Evolutionary conservation across 352 stramenopile genomes (phyloP).

Genomic region (Stramenopiles sp.): DNA sequence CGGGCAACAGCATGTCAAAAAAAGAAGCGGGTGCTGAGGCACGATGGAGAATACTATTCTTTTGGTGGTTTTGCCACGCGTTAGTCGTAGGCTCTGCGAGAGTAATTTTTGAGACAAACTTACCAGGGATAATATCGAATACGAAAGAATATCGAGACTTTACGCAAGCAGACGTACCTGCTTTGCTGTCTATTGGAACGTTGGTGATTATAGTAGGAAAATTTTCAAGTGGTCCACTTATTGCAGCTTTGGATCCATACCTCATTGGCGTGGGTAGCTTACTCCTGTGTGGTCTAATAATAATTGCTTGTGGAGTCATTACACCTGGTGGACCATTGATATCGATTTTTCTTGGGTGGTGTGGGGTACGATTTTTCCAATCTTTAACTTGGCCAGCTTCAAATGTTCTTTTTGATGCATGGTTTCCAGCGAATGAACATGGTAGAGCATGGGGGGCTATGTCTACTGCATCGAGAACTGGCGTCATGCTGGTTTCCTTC

Average conservation of each 20-base stretch:
- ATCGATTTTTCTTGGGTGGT: slow-evolving; percentile 8
- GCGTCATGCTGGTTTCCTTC: slow-evolving; percentile 2
- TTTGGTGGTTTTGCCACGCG: slow-evolving; percentile 10
- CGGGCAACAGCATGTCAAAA: background rate
- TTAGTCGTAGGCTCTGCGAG: background rate
- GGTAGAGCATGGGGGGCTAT: background rate
- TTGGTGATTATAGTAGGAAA: slow-evolving; percentile 5
- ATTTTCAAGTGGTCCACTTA: slow-evolving; percentile 7
- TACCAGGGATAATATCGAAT: background rate
- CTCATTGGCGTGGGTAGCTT: background rate
- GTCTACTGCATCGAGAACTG: slow-evolving; percentile 10
- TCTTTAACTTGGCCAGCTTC: background rate
- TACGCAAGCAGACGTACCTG: background rate
- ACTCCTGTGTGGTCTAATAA: background rate
- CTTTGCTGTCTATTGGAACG: background rate
- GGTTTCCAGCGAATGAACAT: slow-evolving; percentile 8
- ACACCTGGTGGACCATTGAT: background rate
- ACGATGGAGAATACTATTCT: background rate
- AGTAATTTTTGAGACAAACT: slow-evolving; percentile 12
- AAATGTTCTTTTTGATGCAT: slow-evolving; percentile 10
- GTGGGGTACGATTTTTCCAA: background rate
- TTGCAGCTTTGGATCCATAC: background rate
- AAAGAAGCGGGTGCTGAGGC: background rate
- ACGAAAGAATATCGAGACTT: slow-evolving; percentile 12
- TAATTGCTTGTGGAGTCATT: slow-evolving; percentile 8